Base-by-base conservation (phyloP, 805 yeast genomes). In the Yarrowia sp. region DNA sequence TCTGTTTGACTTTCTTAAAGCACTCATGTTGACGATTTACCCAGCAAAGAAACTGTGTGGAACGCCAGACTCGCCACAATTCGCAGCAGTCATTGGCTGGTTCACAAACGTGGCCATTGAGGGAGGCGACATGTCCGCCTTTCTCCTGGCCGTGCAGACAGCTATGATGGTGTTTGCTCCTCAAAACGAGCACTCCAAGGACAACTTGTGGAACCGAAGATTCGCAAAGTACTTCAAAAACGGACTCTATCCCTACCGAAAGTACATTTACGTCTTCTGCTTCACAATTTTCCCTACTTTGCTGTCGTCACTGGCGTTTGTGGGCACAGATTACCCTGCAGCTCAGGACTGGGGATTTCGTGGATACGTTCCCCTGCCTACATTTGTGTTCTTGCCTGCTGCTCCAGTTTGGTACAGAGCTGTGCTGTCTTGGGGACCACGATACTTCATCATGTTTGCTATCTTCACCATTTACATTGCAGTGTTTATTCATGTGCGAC, bases 121-220 rank as follows among this genome's bases (percentile, higher is more conserved):
- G 74, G 96, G 96, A 18, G 91, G 92, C 1, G 98, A 92, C 75
- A 72, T 90, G 39, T 92, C 95, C 15, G 92, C 91, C 62, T 77
- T 90, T 36, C 81, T 87, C 39, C 88, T 92, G 76, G 96, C 97
- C 1, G 75, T 91, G 14, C 97, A 92, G 75, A 88, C 93, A 9
- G 90, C 85, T 32, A 72, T 91, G 47, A 76, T 90, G 35, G 87
- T 92, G 4, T 89, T 90, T 74, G 78, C 79, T 66, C 90, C 93
- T 33, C 79, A 80, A 66, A 73, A 76, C 65, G 73, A 76, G 28
- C 76, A 76, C n/a, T 77, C 75, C 65, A 73, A 81, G 13, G 93
- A 89, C 74, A 96, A 93, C 57, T 17, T 42, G 35, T 57, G 50
- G 60, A 51, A 51, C 60, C 4, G 60, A 38, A n/a, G 28, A n/a